phyloP scores from a whole-genome alignment of 2,329 filamentous ascomycete species.

The Aspergillus sp. region DNA sequence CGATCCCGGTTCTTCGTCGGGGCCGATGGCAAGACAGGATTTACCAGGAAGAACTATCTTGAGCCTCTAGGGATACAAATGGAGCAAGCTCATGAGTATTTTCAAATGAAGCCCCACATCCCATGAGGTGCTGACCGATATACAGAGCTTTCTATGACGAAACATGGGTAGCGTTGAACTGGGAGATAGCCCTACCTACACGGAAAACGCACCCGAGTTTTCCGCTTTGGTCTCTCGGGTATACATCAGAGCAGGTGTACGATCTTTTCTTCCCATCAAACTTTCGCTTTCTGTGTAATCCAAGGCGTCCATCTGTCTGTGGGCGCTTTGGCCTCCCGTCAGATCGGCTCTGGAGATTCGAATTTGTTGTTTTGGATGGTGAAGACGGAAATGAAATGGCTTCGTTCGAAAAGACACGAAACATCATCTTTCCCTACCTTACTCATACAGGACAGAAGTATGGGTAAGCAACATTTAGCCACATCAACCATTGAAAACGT shows the following conservation, averaged over 20 bases:
- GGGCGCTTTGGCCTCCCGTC: conserved; percentile 45
- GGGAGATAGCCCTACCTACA: conserved; percentile 45
- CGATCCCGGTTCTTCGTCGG: conserved; percentile 40
- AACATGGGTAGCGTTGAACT: conserved; percentile 52
- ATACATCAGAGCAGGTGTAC: conserved; percentile 48
- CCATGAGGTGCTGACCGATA: not conserved
- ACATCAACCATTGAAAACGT: not conserved
- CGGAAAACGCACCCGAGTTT: conserved; percentile 49
- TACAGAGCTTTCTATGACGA: conserved; percentile 25
- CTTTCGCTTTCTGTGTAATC: conserved; percentile 49
- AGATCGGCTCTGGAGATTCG: conserved; percentile 43
- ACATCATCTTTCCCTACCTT: conserved; percentile 31
- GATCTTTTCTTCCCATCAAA: conserved; percentile 48
- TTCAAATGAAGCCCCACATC: not conserved
- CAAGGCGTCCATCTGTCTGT: conserved; percentile 43
- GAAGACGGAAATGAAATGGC: conserved; percentile 35
- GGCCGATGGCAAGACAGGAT: conserved; percentile 51
- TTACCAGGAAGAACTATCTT: conserved; percentile 48
- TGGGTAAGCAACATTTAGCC: conserved; percentile 8
- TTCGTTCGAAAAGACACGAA: conserved; percentile 23
- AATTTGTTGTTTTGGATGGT: conserved; percentile 33
- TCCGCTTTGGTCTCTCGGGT: conserved; percentile 49
- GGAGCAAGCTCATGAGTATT: conserved; percentile 28
- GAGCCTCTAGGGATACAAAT: conserved; percentile 43
- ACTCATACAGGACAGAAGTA: conserved; percentile 20